Base-by-base conservation (phyloP, 2,329 filamentous ascomycete genomes). In the Phialocephala subalpina region DNA sequence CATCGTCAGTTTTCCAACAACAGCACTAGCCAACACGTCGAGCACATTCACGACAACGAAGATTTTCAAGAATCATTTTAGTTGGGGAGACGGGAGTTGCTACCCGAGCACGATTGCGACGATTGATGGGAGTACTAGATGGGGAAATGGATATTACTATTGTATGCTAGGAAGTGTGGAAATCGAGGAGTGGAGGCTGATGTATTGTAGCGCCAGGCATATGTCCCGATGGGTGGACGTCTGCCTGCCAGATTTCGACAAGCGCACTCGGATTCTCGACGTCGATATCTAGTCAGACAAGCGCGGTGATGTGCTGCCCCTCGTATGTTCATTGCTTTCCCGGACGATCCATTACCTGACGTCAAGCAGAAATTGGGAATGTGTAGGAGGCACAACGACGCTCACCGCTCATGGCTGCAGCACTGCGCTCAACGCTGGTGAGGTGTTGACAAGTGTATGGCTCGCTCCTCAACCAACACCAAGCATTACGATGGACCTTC, bases 141-240 rank as follows among this genome's bases (percentile, higher is more conserved):
- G 66, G 66, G 60, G 45, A 18, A 65, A 65, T 55, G 65, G 61
- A 11, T 64, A 67, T 47, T 63, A 66, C 38, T 65, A 66, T 52
- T 49, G 45, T 49, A 22, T 9, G 45, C 7, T 8, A 11, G 5
- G n/a, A n/a, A 25, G 18, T 22, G 38, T 12, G 14, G 12, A 42
- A 25, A 22, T 25, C n/a, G 11, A 49, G 9, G n/a, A n/a, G 5
- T 4, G 4, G n/a, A n/a, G 11, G n/a, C 45, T 49, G 45, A 49
- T 49, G n/a, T 22, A n/a, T 20, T 25, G 45, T n/a, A 49, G 45
- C 58, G 9, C 59, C 67, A 20, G 64, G 61, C 35, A 64, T 65
- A 36, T 66, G 58, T 36, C 63, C 67, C 1, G 64, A 60, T 35
- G 61, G 63, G 11, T 67, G 65, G 65, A 56, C 58, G 3, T 58